These are phyloP conservation scores for Rhodocollybia butyracea DNA, from an alignment of 768 basidiomycete species.

Conservation along the genomic window DNA sequence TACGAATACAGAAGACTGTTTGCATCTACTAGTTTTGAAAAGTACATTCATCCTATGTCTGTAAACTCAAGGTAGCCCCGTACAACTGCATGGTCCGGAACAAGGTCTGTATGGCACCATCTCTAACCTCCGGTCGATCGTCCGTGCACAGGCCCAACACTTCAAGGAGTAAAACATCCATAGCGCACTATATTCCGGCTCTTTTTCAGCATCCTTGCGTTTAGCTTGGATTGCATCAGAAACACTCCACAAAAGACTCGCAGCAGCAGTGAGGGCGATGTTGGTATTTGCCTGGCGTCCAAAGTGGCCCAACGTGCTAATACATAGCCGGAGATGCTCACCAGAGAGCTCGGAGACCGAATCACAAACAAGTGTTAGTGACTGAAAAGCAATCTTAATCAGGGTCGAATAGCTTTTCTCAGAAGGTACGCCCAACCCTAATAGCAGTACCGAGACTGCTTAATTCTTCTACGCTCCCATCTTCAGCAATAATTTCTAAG, in stretches of 20 bases:
- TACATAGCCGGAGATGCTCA: slow-evolving; percentile 82
- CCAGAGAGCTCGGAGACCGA: slow-evolving; percentile 80
- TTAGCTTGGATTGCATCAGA: slow-evolving; percentile 93
- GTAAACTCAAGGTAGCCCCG: slow-evolving; percentile 76
- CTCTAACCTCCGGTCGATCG: slow-evolving; percentile 80
- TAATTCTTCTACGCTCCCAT: slow-evolving; percentile 22
- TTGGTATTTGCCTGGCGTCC: slow-evolving; percentile 90
- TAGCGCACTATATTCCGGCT: slow-evolving; percentile 76
- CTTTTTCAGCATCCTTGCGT: slow-evolving; percentile 57
- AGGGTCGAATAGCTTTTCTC: slow-evolving; percentile 73
- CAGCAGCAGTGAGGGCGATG: slow-evolving; percentile 91
- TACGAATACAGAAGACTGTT: too few relatives aligned
- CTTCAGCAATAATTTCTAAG: slow-evolving; percentile 28
- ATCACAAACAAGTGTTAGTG: slow-evolving; percentile 91
- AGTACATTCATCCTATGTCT: slow-evolving; percentile 89
- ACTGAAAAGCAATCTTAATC: slow-evolving; percentile 93
- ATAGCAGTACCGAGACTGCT: slow-evolving; percentile 38
- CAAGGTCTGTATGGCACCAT: slow-evolving; percentile 92
- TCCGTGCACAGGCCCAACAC: slow-evolving; percentile 83
- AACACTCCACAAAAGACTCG: slow-evolving; percentile 91
- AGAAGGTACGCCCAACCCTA: slow-evolving; percentile 52
- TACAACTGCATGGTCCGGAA: slow-evolving; percentile 94
- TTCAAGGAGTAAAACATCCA: slow-evolving; percentile 92
- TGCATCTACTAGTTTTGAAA: too few relatives aligned
- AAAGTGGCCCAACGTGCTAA: slow-evolving; percentile 87